A percentile compares a stretch with the other conserved stretches of the same genome.
Conservation (phyloP, 352 stramenopile species). For the Phytophthora ramorum region DNA sequence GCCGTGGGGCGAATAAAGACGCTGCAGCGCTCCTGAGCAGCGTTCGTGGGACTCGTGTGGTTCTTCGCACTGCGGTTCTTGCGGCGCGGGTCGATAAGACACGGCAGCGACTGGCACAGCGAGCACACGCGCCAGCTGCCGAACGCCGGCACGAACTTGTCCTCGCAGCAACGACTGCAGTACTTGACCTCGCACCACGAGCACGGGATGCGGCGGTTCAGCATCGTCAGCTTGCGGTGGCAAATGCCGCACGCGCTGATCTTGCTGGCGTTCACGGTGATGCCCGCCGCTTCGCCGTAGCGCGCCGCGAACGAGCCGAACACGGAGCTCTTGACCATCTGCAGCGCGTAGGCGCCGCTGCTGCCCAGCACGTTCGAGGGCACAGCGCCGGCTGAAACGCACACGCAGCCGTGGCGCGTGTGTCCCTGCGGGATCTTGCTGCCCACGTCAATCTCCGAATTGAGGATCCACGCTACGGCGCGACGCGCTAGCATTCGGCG, state of each 20-base stretch:
- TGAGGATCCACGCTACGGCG: constrained; percentile 79
- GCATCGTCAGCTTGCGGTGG: constrained; percentile 79
- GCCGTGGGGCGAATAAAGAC: constrained; percentile 79
- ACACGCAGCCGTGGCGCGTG: constrained; percentile 78
- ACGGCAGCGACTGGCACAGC: constrained; percentile 80
- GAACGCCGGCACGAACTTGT: constrained; percentile 85
- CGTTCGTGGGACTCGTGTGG: constrained; percentile 61
- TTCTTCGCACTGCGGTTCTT: constrained; percentile 76
- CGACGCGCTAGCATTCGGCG: constrained; percentile 72
- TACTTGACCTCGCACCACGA: constrained; percentile 90
- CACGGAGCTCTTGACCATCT: constrained; percentile 87
- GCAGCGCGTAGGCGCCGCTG: constrained; percentile 78
- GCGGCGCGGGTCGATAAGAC: constrained; percentile 77
- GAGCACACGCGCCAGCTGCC: constrained; percentile 83
- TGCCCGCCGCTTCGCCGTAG: constrained; percentile 65
- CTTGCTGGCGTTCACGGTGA: constrained; percentile 81
- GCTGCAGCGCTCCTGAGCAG: constrained; percentile 56
- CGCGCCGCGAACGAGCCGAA: constrained; percentile 84
- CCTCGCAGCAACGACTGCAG: constrained; percentile 84
- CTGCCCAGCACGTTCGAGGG: constrained; percentile 70
- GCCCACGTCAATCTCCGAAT: constrained; percentile 74
- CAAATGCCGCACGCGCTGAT: constrained; percentile 81
- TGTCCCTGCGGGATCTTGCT: constrained; percentile 78
- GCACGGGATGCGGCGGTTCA: constrained; percentile 83
- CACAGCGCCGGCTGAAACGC: constrained; percentile 77